Percentiles rank a stretch among this genome's conserved stretches.
Evolutionary conservation across 2,329 filamentous ascomycete genomes (phyloP).

Genomic region (Xylariales sp.): DNA sequence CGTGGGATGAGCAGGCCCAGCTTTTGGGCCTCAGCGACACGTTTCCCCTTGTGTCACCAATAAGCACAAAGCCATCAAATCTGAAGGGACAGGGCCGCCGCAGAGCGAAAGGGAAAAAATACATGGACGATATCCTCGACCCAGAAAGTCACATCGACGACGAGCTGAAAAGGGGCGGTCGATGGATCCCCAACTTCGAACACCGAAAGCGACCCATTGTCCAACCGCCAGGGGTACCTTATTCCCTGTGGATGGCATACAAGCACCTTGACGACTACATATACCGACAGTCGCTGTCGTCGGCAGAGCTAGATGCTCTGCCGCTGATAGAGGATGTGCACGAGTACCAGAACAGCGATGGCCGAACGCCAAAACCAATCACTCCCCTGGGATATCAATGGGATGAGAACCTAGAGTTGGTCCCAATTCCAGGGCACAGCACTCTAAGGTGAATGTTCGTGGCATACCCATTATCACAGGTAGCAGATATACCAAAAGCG

Average conservation of each 20-base stretch:
- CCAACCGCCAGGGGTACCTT: neutral
- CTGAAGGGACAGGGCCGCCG: neutral
- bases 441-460: neutral
- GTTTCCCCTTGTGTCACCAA: constrained; percentile 1
- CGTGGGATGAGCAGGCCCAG: constrained; percentile 20
- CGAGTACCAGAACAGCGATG: constrained; percentile 30
- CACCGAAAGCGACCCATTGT: constrained; percentile 2
- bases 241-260: constrained; percentile 30
- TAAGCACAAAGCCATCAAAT: neutral
- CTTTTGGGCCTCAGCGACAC: constrained; percentile 2
- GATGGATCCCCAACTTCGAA: constrained; percentile 33
- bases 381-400: constrained; percentile 26
- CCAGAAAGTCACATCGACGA: neutral
- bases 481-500: neutral
- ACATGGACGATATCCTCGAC: constrained; percentile 26
- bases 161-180: constrained; percentile 7
- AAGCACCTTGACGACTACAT: constrained; percentile 27
- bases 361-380: constrained; percentile 7
- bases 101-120: constrained; percentile 8
- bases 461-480: neutral
- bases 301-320: constrained; percentile 14
- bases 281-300: constrained; percentile 29
- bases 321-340: constrained; percentile 30
- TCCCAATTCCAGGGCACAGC: neutral
- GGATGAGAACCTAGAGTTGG: constrained; percentile 29